Evolutionary conservation across 176 grass and related monocot genomes (phyloP), one percentile per base, ranked within the genome.

Genomic region (Saccharum officinarum): DNA sequence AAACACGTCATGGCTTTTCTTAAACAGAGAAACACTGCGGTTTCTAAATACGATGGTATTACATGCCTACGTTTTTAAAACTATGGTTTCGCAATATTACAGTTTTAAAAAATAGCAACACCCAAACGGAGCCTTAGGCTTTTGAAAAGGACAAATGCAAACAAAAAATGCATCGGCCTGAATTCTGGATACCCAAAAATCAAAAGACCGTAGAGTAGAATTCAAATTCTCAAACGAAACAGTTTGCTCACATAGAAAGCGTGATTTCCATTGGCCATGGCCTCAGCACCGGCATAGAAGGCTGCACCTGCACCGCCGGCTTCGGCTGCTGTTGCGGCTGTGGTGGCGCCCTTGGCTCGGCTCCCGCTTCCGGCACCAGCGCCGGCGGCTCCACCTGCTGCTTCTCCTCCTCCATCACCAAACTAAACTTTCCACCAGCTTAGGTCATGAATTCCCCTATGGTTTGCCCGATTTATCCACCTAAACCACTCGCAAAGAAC

Each of bases 341-440:
- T 40, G 64, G 39, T 7, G 73, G 23, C 10, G 54, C 71, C 87
- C 44, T 81, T 23, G 54, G 40, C 49, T 89, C 73, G 22, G 42
- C 9, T 54, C 31, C 78, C 40, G 76, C 75, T 20, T 71, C 44
- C 13, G 33, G 31, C 4, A 33, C 69, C 15, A 33, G 69, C 61
- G 49, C 71, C 50, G 77, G 55, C 30, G 76, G 77, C 71, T 69
- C 63, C 63, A 22, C 10, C 40, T 81, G 77, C 26, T 76, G 83
- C 78, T 86, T 82, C 78, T 82, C 75, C 62, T 85, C 71, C 72
- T 82, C 88, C 88, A 82, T 90, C 71, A 81, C 44, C 54, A 86
- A 55, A 77, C 83, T 17, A 66, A 77, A 86, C 38, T 75, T 75
- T 69, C 82, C 82, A 68, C 76, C 28, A 8, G 69, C n/a, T 75